These are phyloP conservation scores for Xylariaceae sp. DNA, from an alignment of 2,329 filamentous ascomycete genomes.

Conservation along the genomic window DNA sequence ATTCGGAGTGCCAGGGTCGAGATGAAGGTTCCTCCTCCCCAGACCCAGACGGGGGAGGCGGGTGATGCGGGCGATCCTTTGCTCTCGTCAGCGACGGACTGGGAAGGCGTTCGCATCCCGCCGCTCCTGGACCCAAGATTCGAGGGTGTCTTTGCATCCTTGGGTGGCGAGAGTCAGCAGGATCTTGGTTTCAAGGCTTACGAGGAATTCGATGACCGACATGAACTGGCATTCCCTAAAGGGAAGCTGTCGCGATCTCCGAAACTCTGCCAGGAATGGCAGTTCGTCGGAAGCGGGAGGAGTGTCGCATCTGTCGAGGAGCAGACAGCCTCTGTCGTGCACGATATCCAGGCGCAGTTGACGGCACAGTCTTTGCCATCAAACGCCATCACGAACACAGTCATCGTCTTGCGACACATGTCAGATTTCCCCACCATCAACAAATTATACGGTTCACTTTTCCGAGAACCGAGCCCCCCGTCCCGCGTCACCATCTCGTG, in stretches of 20 bases:
- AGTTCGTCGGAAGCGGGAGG: slow-evolving; percentile 28
- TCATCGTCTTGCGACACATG: slow-evolving; percentile 76
- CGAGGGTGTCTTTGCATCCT: slow-evolving; percentile 31
- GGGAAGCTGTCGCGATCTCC: no score
- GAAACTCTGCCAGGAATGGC: slow-evolving; percentile 30
- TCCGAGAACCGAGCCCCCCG: slow-evolving; percentile 75
- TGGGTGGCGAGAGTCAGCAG: slow-evolving; percentile 14
- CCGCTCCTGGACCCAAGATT: slow-evolving; percentile 63
- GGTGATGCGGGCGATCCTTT: slow-evolving; percentile 1
- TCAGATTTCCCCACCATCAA: slow-evolving; percentile 74
- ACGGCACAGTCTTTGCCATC: slow-evolving; percentile 29
- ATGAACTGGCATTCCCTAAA: slow-evolving; percentile 1
- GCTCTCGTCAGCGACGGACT: slow-evolving; percentile 4
- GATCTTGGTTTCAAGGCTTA: slow-evolving; percentile 1
- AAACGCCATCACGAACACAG: slow-evolving; percentile 47
- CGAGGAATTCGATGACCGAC: neutral
- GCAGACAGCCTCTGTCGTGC: slow-evolving; percentile 45
- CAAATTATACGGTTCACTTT: slow-evolving; percentile 68
- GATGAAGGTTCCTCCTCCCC: slow-evolving; percentile 38
- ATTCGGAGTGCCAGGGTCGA: slow-evolving; percentile 54
- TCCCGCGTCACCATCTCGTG: slow-evolving; percentile 79
- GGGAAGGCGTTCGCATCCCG: slow-evolving; percentile 50
- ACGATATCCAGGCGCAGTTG: slow-evolving; percentile 40
- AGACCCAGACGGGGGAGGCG: slow-evolving; percentile 1
- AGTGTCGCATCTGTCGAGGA: slow-evolving; percentile 34